These are phyloP conservation scores for Fusarium sp. DNA, from an alignment of 2,329 filamentous ascomycete genomes.

Conservation along the genomic window DNA sequence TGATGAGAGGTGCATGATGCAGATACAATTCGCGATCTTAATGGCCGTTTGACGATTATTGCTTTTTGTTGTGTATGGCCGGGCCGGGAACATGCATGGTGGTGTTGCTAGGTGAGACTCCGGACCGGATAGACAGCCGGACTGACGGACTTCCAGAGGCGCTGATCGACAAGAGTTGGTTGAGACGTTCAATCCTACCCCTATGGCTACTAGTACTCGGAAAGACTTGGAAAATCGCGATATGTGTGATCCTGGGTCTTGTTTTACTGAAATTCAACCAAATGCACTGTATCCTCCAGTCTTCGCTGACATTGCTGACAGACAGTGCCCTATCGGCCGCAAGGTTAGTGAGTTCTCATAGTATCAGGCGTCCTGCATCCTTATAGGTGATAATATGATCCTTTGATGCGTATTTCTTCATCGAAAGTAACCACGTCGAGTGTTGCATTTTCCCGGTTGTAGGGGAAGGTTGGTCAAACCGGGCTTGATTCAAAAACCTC, in stretches of 20 bases:
- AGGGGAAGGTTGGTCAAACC: background rate
- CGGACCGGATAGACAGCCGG: background rate
- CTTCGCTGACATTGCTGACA: background rate
- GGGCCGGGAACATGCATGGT: background rate
- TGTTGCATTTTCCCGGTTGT: too few species aligned
- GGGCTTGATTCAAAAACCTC: background rate
- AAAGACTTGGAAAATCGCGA: background rate
- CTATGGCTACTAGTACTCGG: background rate
- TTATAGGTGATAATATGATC: too few species aligned
- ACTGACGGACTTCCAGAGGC: background rate
- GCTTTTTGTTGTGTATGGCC: background rate
- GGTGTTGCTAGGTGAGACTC: background rate
- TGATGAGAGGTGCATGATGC: background rate
- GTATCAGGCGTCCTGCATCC: background rate
- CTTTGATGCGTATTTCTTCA: background rate
- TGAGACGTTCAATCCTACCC: accelerated
- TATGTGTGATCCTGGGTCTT: background rate
- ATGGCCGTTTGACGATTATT: background rate
- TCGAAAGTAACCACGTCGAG: background rate
- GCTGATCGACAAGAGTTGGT: background rate
- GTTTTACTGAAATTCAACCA: background rate
- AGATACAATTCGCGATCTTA: background rate
- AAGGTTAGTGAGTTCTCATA: background rate
- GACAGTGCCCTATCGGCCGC: background rate
- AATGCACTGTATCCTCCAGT: background rate